Percentiles rank a stretch among this genome's conserved stretches.
Evolutionary conservation across 495 filamentous ascomycete genomes (phyloP).

Genomic region (Xylaria intraflava): DNA sequence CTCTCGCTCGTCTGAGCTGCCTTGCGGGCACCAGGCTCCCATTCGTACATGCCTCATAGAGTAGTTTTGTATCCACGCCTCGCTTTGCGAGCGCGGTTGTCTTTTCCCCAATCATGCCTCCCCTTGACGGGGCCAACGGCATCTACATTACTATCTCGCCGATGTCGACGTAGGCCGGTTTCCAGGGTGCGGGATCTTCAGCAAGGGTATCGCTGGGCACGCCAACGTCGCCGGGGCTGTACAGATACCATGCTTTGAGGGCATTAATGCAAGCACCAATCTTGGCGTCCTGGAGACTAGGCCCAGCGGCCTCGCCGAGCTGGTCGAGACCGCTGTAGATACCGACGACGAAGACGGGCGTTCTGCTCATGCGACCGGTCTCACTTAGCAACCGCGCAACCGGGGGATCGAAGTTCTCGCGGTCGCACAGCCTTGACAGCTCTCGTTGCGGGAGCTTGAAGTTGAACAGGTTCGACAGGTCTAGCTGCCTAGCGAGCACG

Average conservation of each 20-base stretch:
- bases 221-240: slow-evolving; percentile 62
- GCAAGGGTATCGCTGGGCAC: slow-evolving; percentile 76
- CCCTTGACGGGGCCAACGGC: slow-evolving; percentile 19
- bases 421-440: slow-evolving; percentile 66
- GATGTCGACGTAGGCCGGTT: slow-evolving; percentile 77
- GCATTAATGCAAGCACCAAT: slow-evolving; percentile 72
- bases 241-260: slow-evolving; percentile 92
- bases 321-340: slow-evolving; percentile 84
- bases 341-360: slow-evolving; percentile 90
- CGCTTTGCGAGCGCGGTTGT: not conserved
- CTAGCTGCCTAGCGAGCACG: slow-evolving; percentile 71
- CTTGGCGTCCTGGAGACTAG: slow-evolving; percentile 68
- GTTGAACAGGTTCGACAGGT: slow-evolving; percentile 67
- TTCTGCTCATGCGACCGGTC: slow-evolving; percentile 73
- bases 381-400: slow-evolving; percentile 81
- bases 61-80: slow-evolving; percentile 2
- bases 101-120: not conserved
- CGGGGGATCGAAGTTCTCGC: slow-evolving; percentile 83
- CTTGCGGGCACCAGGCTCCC: not conserved
- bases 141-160: slow-evolving; percentile 76
- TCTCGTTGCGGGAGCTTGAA: slow-evolving; percentile 80
- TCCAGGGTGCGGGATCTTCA: slow-evolving; percentile 58
- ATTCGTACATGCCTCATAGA: slow-evolving; percentile 5
- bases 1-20: not conserved
- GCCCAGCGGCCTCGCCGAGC: slow-evolving; percentile 77